phyloP scores from a whole-genome alignment of 1,139 yeast genomes.

The Debaryomyces udenii region DNA sequence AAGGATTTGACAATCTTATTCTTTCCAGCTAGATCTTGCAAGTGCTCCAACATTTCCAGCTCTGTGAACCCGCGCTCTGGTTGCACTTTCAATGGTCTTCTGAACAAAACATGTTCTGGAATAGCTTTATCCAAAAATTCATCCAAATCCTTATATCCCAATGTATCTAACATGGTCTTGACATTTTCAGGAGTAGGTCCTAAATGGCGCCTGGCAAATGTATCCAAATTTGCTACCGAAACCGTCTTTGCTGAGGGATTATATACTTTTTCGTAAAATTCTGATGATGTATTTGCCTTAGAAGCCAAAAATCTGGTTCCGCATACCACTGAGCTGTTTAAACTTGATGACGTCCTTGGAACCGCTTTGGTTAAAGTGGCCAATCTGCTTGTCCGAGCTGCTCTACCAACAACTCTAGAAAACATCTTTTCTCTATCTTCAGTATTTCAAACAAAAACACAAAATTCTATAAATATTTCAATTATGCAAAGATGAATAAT shows the following conservation, averaged over 20 bases:
- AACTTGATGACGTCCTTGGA: constrained; percentile 1
- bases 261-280: constrained; percentile 43
- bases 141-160: constrained; percentile 70
- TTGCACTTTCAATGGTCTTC: constrained; percentile 62
- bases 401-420: constrained; percentile 9
- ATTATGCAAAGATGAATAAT: constrained; percentile 4
- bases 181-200: constrained; percentile 78
- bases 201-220: constrained; percentile 87
- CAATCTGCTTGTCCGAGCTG: constrained; percentile 8
- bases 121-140: constrained; percentile 73
- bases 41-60: constrained; percentile 72
- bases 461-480: constrained; percentile 6
- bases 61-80: constrained; percentile 81
- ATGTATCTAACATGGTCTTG: constrained; percentile 59
- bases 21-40: constrained; percentile 69
- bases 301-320: constrained; percentile 24
- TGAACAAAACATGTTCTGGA: constrained; percentile 73
- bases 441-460: constrained; percentile 4
- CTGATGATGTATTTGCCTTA: constrained; percentile 52
- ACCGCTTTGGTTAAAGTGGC: constrained; percentile 2
- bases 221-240: constrained; percentile 58
- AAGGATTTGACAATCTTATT: constrained; percentile 72
- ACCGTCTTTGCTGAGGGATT: constrained; percentile 34
- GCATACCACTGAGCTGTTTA: background rate
- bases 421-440: constrained; percentile 6